Evolutionary conservation across 75 land plant genomes (phyloP).

Genomic region (Selaginella moellendorffii): DNA sequence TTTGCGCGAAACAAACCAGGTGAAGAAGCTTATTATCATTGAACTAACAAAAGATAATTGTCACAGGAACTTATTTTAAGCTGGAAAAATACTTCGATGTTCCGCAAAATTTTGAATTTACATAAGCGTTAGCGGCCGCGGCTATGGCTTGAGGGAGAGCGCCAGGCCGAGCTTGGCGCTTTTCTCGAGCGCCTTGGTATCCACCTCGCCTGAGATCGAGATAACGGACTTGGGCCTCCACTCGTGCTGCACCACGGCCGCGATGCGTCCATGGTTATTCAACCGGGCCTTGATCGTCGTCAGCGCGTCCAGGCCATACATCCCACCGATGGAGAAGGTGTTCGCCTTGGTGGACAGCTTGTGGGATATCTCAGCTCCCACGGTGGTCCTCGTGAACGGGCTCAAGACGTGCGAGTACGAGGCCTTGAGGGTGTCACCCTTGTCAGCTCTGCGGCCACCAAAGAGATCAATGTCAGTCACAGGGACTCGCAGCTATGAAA

Average conservation of each 20-base stretch:
- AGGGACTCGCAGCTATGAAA: no score
- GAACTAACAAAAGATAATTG: not conserved
- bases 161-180: not conserved
- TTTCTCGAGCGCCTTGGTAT: constrained; percentile 23
- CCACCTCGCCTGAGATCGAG: constrained; percentile 50
- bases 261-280: not conserved
- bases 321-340: constrained; percentile 6
- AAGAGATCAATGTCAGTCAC: no score
- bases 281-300: not conserved
- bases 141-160: not conserved
- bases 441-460: constrained; percentile 1
- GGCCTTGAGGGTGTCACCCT: constrained; percentile 3
- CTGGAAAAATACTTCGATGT: no score
- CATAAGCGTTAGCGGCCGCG: not conserved
- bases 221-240: constrained; percentile 10
- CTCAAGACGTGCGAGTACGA: not conserved
- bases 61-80: not conserved
- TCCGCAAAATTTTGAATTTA: not conserved
- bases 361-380: constrained; percentile 4
- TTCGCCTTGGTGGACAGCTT: not conserved
- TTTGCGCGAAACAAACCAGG: no score
- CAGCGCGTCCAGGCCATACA: not conserved
- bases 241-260: not conserved
- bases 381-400: not conserved
- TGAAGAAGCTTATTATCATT: no score